These are phyloP conservation scores for Noccaea caerulescens DNA, from an alignment of 345 rosid genomes.

Conservation along the genomic window DNA sequence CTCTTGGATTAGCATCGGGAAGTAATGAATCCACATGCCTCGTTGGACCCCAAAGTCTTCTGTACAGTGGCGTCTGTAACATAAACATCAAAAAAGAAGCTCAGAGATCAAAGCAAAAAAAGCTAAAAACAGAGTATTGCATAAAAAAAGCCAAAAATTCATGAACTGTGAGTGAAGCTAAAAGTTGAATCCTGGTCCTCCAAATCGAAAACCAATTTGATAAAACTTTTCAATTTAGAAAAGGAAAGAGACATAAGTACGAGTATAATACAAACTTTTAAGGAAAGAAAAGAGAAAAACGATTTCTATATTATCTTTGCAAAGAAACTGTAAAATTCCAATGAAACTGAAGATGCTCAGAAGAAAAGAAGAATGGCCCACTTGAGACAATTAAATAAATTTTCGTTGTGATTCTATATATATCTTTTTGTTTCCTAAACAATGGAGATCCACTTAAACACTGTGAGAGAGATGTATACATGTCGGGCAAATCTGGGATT, in stretches of 20 bases:
- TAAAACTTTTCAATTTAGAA: background rate
- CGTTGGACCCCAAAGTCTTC: slow-evolving; percentile 90
- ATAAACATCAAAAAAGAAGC: slow-evolving; percentile 21
- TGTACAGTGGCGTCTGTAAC: slow-evolving; percentile 68
- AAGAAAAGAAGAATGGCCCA: slow-evolving; percentile 44
- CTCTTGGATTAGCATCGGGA: slow-evolving; percentile 90
- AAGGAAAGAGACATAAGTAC: slow-evolving; percentile 17
- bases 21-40: slow-evolving; percentile 70
- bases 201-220: background rate
- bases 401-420: background rate
- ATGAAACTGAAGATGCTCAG: slow-evolving; percentile 32
- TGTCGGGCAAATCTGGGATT: slow-evolving; percentile 52
- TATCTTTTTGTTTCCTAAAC: background rate
- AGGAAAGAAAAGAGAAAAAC: slow-evolving; percentile 12
- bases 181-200: background rate
- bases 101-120: background rate
- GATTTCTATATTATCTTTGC: too few relatives aligned
- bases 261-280: slow-evolving; percentile 1
- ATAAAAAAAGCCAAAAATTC: background rate
- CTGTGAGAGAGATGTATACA: slow-evolving; percentile 46
- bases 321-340: background rate
- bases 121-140: background rate
- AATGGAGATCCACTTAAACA: slow-evolving; percentile 35
- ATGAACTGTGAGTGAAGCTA: background rate
- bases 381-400: slow-evolving; percentile 15